Base-by-base conservation (phyloP, 1,284 basidiomycete genomes). In the Takashimella tepidaria region DNA sequence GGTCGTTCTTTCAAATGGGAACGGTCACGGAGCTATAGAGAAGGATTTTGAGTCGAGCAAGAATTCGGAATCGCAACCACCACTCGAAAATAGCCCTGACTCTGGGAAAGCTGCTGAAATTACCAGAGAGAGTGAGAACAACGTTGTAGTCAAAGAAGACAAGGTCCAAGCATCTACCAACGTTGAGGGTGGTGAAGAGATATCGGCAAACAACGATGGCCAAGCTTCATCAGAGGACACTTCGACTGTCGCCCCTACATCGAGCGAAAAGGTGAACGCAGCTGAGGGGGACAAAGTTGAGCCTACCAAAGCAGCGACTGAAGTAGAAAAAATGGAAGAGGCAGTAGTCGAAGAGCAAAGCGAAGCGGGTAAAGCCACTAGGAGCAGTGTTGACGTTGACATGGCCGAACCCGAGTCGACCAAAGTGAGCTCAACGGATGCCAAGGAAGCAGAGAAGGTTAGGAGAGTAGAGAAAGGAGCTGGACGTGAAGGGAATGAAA, bases 401-500 rank as follows among this genome's bases (percentile, higher is more conserved):
- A 55, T 57, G 53, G 53, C 48, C 5, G 53, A 47, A 20, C 51
- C 54, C 10, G 57, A 53, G 22, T 10, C 16, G n/a, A n/a, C n/a
- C n/a, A n/a, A n/a, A n/a, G n/a, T n/a, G n/a, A n/a, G n/a, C n/a
- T n/a, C n/a, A 13, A 24, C 45, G 6, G 8, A 10, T 3, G 11
- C 44, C 26, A 22, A 23, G 26, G 47, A 45, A 6, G 41, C 21
- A 3, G 52, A n/a, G 13, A 5, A 21, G 5, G 23, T 25, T 21
- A 5, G 22, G 19, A 20, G 20, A 37, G 16, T 8, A 37, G 31
- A 16, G 31, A 8, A 16, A 37, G 31, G 16, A 37, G 31, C 8
- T 8, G 31, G 31, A 8, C 31, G 31, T 8, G 10, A 16, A 37
- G 31, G 31, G 10, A 37, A 16, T 37, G 31, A 16, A 37, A 16